Conservation (phyloP, 2,329 filamentous ascomycete species). For the Paecilomyces sp. region DNA sequence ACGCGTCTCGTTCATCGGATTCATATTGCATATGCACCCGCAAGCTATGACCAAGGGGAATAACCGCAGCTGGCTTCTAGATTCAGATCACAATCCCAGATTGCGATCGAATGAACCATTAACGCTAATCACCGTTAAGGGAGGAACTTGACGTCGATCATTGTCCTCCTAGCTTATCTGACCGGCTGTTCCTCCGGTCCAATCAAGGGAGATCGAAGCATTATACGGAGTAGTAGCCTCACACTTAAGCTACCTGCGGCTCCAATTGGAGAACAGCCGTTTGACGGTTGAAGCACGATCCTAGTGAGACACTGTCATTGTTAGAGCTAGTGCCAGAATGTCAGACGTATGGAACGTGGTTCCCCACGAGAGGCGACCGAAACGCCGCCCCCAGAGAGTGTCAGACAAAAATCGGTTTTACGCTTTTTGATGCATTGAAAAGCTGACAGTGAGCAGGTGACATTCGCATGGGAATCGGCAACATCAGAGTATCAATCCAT, state of each 20-base stretch:
- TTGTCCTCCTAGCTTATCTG: background rate
- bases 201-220: background rate
- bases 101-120: background rate
- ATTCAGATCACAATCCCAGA: background rate
- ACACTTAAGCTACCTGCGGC: background rate
- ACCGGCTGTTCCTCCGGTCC: background rate
- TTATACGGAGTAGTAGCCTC: background rate
- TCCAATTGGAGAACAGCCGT: background rate
- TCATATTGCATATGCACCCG: background rate
- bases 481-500: background rate
- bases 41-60: background rate
- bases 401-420: background rate
- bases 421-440: background rate
- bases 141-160: background rate
- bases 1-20: background rate
- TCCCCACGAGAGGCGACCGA: background rate
- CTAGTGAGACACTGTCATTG: background rate
- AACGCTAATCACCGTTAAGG: background rate
- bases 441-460: background rate
- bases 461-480: background rate
- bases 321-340: background rate
- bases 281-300: background rate
- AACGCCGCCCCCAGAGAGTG: background rate
- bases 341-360: background rate
- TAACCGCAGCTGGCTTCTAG: background rate